These are phyloP conservation scores for Heliosperma pusillum DNA, from an alignment of 148 eudicot species.

Conservation along the genomic window DNA sequence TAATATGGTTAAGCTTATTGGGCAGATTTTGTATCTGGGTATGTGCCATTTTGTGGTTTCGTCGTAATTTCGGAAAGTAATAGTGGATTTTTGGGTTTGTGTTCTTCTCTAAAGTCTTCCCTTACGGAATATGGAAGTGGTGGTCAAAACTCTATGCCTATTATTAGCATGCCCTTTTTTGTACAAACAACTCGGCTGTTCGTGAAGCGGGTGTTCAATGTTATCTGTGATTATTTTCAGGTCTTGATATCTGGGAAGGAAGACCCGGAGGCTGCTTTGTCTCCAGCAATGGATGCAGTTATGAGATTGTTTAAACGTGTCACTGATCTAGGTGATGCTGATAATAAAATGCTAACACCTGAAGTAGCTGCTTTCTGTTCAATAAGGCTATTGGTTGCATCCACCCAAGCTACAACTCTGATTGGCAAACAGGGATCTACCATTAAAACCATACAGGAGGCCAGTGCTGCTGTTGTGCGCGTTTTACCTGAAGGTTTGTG, in stretches of 20 bases:
- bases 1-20: neutral
- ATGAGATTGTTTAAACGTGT: conserved; percentile 41
- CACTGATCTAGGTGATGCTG: conserved; percentile 33
- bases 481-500: conserved; percentile 62
- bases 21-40: neutral
- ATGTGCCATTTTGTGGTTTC: neutral
- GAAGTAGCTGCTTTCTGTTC: conserved; percentile 41
- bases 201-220: neutral
- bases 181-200: neutral
- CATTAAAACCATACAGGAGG: conserved; percentile 59
- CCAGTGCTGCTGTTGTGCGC: conserved; percentile 66
- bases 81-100: neutral
- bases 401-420: conserved; percentile 38
- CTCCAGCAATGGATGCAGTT: conserved; percentile 52
- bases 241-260: conserved; percentile 51
- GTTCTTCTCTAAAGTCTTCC: too few relatives aligned
- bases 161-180: neutral
- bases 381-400: conserved; percentile 35
- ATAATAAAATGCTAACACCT: conserved; percentile 20
- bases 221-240: conserved; percentile 23
- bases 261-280: conserved; percentile 38
- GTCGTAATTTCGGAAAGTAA: neutral
- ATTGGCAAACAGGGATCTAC: conserved; percentile 47
- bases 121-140: neutral
- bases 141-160: neutral